phyloP scores from a whole-genome alignment of 148 eudicot species.

The Cornus suecica region DNA sequence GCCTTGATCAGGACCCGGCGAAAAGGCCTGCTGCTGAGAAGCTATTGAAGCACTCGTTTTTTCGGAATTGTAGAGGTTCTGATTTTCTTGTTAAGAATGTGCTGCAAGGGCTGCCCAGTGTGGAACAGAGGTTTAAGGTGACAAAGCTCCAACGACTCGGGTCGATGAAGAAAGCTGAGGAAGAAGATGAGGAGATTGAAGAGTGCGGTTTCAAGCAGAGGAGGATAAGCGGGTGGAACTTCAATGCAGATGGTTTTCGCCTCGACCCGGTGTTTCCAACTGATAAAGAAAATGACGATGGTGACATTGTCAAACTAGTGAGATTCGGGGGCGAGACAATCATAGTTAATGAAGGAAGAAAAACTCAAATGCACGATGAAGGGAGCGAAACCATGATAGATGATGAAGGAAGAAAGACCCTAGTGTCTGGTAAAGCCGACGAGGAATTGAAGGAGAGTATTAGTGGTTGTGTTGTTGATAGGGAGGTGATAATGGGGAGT shows the following conservation, averaged over 20 bases:
- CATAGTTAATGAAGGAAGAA: slow-evolving; percentile 9
- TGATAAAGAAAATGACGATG: slow-evolving; percentile 6
- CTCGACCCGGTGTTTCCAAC: slow-evolving; percentile 59
- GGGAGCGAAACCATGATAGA: not conserved
- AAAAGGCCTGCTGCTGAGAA: slow-evolving; percentile 74
- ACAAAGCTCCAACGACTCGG: slow-evolving; percentile 25
- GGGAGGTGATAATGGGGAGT: slow-evolving; percentile 44
- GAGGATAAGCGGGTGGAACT: slow-evolving; percentile 87
- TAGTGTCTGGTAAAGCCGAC: not conserved
- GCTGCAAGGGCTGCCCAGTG: slow-evolving; percentile 52
- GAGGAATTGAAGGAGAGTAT: too few relatives aligned
- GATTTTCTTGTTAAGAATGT: slow-evolving; percentile 63
- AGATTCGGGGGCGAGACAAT: slow-evolving; percentile 22
- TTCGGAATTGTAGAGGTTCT: slow-evolving; percentile 48
- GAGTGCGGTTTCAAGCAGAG: slow-evolving; percentile 36
- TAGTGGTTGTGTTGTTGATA: slow-evolving; percentile 13
- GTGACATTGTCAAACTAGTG: slow-evolving; percentile 10
- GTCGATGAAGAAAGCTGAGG: slow-evolving; percentile 23
- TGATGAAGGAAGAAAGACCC: slow-evolving; percentile 10
- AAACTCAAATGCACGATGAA: slow-evolving; percentile 3
- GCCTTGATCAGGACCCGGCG: slow-evolving; percentile 74
- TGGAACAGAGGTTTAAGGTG: slow-evolving; percentile 55
- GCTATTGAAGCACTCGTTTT: slow-evolving; percentile 64
- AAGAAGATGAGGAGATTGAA: slow-evolving; percentile 26
- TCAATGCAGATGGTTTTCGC: slow-evolving; percentile 62